These are phyloP conservation scores for Epichloe coenophiala DNA, from an alignment of 2,329 filamentous ascomycete genomes.

Conservation along the genomic window DNA sequence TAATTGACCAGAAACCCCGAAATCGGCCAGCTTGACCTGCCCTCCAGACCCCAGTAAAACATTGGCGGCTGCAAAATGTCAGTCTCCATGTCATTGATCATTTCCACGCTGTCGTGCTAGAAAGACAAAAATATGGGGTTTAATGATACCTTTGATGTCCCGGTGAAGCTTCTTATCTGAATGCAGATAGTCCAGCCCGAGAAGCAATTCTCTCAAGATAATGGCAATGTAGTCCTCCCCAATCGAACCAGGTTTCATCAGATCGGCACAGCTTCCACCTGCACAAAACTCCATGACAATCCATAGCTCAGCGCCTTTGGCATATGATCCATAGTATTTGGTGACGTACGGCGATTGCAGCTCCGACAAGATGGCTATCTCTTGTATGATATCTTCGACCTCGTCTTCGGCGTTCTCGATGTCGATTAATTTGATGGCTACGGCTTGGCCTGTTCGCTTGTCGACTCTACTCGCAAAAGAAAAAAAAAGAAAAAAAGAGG, in stretches of 20 bases:
- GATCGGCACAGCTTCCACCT: slow-evolving; percentile 86
- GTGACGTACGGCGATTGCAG: slow-evolving; percentile 94
- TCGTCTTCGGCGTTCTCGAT: slow-evolving; percentile 98
- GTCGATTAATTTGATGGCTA: slow-evolving; percentile 97
- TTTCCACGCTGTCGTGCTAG: not conserved
- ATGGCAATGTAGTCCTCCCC: slow-evolving; percentile 95
- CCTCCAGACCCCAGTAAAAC: slow-evolving; percentile 79
- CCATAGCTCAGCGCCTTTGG: slow-evolving; percentile 93
- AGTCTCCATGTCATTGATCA: not conserved
- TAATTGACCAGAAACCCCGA: slow-evolving; percentile 90
- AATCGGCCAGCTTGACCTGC: slow-evolving; percentile 94
- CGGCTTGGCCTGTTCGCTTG: slow-evolving; percentile 80
- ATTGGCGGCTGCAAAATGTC: slow-evolving; percentile 58
- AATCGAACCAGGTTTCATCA: slow-evolving; percentile 88
- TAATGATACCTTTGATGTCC: slow-evolving; percentile 72
- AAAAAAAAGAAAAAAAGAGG: not conserved
- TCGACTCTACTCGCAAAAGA: slow-evolving; percentile 52
- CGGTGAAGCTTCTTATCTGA: slow-evolving; percentile 91
- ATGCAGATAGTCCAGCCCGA: slow-evolving; percentile 87
- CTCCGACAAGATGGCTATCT: slow-evolving; percentile 94
- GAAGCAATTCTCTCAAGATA: slow-evolving; percentile 76
- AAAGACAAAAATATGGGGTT: not conserved
- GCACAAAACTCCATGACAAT: slow-evolving; percentile 99
- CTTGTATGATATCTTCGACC: slow-evolving; percentile 97
- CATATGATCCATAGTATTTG: slow-evolving; percentile 93